Evolutionary conservation across 192 early-diverging fungal species (phyloP).

Genomic region (Backusella tarrabulga): DNA sequence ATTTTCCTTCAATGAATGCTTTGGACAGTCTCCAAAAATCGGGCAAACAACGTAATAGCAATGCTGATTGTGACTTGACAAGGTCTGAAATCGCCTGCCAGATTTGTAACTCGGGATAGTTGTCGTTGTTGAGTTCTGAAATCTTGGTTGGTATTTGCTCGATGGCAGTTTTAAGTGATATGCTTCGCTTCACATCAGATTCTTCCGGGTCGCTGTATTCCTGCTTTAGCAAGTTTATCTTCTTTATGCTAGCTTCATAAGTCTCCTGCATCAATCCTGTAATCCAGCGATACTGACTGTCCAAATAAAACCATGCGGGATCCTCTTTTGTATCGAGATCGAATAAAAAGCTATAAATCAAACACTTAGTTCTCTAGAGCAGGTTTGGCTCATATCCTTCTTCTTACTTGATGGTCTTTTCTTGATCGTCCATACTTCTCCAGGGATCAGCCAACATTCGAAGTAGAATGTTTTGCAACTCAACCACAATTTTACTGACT

Average conservation of each 20-base stretch:
- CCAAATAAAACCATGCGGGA: conserved; percentile 87
- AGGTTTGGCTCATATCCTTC: background rate
- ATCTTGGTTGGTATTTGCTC: conserved; percentile 30
- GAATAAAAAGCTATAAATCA: conserved; percentile 54
- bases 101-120: conserved; percentile 62
- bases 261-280: conserved; percentile 70
- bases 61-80: conserved; percentile 75
- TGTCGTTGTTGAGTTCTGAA: conserved; percentile 35
- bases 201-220: conserved; percentile 19
- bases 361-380: background rate
- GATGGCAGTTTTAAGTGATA: conserved; percentile 38
- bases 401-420: conserved; percentile 76
- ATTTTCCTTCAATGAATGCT: conserved; percentile 85
- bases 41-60: conserved; percentile 71
- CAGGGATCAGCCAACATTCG: conserved; percentile 73
- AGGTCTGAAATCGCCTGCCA: conserved; percentile 71
- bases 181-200: conserved; percentile 18
- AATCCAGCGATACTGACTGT: conserved; percentile 87
- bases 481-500: conserved; percentile 79
- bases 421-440: conserved; percentile 84
- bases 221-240: conserved; percentile 37
- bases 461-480: conserved; percentile 72
- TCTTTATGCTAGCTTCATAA: conserved; percentile 56
- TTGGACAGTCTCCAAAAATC: conserved; percentile 93
- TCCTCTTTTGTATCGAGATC: conserved; percentile 80